Evolutionary conservation across 257 asterid genomes (phyloP), one percentile per base, ranked within the genome.

Genomic region (Solanum lycopersicoides): DNA sequence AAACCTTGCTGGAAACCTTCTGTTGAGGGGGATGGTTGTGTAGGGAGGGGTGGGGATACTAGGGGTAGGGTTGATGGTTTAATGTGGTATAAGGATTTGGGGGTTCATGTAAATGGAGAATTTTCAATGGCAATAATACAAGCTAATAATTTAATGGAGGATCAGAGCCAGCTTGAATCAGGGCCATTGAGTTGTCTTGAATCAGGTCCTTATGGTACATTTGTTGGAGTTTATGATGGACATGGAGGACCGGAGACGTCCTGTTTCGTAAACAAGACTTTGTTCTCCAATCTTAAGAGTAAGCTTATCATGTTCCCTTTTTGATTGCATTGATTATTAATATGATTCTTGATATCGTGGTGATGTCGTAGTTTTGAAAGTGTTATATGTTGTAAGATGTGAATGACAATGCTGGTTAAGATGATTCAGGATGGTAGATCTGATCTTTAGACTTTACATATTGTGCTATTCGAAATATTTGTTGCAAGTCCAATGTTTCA

Each of bases 201-300:
- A 85, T 92, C 98, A 3, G 99, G 98, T 12, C 98, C 96, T 8
- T 68, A 84, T 86, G 99, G 99, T n/a, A 95, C 99, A 28, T 95
- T 95, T 76, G 86, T 97, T 45, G 99, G 99, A 53, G 96, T 97
- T 45, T 95, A 95, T 86, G 99, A 97, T 91, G 99, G 99, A n/a
- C 99, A 97, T 89, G 99, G 99, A 65, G 99, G 99, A 56, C 98
- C 99, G 3, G 99, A 97, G 93, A 89, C 99, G 5, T 86, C 99
- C 13, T 94, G 99, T 30, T 97, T 93, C 72, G 94, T 96, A 53
- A 95, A 95, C 34, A 93, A 93, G 15, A 91, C 69, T 87, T 88
- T 97, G 60, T 97, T 96, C 91, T 87, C 84, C 90, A 94, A 94
- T 87, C 94, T 97, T 56, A 95, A 95, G 94, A 94, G 99, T 97